Percentiles rank a stretch among this genome's conserved stretches.
phyloP scores from a whole-genome alignment of 805 yeast genomes.

The Candida coquimbonensis region DNA sequence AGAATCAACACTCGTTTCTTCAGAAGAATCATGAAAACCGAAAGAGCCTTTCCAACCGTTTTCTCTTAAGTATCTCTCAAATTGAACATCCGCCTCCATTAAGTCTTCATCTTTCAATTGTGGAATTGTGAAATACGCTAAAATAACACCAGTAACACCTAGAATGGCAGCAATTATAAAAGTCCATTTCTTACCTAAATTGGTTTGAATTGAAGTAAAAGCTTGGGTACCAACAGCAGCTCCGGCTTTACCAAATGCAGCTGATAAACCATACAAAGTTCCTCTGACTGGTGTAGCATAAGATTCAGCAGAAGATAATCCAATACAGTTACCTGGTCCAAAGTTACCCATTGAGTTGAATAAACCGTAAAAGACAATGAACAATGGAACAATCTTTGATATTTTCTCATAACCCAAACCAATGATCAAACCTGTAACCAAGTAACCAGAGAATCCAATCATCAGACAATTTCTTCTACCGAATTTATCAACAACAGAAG shows the following conservation, averaged over 20 bases:
- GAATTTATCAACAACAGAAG: conserved; percentile 51
- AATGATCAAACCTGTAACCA: conserved; percentile 64
- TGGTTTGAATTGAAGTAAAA: conserved; percentile 58
- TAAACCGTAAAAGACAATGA: conserved; percentile 66
- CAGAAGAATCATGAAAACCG: no score
- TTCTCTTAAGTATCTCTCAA: no score
- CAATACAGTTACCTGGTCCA: conserved; percentile 77
- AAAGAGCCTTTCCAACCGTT: no score
- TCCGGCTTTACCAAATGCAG: conserved; percentile 78
- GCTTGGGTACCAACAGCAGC: conserved; percentile 77
- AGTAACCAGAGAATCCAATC: conserved; percentile 63
- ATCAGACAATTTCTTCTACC: conserved; percentile 71
- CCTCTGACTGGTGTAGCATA: conserved; percentile 77
- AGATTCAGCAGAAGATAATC: conserved; percentile 57
- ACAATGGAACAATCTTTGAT: conserved; percentile 50
- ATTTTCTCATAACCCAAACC: conserved; percentile 57
- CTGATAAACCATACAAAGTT: conserved; percentile 65
- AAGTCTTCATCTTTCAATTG: conserved; percentile 16
- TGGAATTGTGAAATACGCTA: conserved; percentile 35
- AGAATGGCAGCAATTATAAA: conserved; percentile 73
- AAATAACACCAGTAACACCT: conserved; percentile 56
- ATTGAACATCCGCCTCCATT: no score
- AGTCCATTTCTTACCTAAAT: conserved; percentile 67
- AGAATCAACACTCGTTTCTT: no score
- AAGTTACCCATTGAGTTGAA: conserved; percentile 65